These are phyloP conservation scores for Fragaria nilgerrensis DNA, from an alignment of 306 rosid species.

Conservation along the genomic window DNA sequence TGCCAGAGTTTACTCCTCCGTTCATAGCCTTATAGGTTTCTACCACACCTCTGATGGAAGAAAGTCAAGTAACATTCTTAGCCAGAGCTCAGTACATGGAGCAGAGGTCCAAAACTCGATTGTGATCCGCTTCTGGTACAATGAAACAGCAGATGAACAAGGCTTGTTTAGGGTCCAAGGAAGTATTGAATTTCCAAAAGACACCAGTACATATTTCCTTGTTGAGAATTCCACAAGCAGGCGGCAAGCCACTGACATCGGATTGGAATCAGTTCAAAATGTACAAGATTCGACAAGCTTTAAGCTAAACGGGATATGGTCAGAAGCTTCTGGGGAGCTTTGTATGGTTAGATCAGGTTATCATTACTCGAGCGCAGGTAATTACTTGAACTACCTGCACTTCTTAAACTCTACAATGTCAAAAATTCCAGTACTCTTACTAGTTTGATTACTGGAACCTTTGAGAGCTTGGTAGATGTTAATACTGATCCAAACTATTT, in stretches of 20 bases:
- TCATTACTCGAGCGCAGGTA: conserved; percentile 21
- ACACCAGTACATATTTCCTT: not conserved
- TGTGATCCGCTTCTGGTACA: not conserved
- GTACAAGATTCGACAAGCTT: not conserved
- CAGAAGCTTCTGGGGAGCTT: conserved; percentile 6
- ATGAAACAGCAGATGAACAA: not conserved
- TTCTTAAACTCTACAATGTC: conserved; percentile 40
- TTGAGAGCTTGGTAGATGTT: conserved; percentile 40
- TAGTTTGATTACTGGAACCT: conserved; percentile 46
- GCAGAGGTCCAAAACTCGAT: conserved; percentile 13
- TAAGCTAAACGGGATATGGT: not conserved
- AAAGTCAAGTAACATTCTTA: not conserved
- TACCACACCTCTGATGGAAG: conserved; percentile 33
- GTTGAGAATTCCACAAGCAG: not conserved
- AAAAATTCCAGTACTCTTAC: conserved; percentile 27
- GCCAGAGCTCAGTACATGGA: conserved; percentile 11
- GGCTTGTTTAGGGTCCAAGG: conserved; percentile 3
- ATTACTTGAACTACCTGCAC: conserved; percentile 10
- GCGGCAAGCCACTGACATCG: not conserved
- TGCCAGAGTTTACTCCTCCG: conserved; percentile 8
- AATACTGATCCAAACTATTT: conserved; percentile 25
- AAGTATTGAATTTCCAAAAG: not conserved
- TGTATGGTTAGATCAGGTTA: conserved; percentile 41
- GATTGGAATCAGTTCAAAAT: not conserved
- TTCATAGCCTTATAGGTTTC: conserved; percentile 23